Evolutionary conservation across 495 filamentous ascomycete species (phyloP), one percentile per base, ranked within the genome.

Genomic region (Sordaria brevicollis): DNA sequence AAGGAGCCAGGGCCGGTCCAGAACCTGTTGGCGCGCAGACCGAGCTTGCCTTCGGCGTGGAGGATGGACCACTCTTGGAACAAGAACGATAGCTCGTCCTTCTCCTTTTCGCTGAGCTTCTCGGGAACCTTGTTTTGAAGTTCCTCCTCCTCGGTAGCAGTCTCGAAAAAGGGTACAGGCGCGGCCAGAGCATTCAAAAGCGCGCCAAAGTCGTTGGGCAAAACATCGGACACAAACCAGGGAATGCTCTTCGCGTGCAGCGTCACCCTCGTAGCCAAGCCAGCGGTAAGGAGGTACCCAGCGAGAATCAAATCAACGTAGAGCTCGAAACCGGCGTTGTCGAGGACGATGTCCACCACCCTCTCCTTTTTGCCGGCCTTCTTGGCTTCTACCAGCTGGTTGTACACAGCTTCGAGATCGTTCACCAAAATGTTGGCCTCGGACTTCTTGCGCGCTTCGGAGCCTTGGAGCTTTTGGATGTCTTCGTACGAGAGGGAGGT

Each of bases 151-250:
- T 93, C 91, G 7, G 88, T 83, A 0, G 88, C 85, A 4, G 87
- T 89, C 65, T 86, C 82, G 78, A 93, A 97, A 82, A 97, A 97
- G 5, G 78, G 54, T 73, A 89, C 86, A 0, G 95, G 91, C 70
- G 88, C 83, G 5, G 88, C 85, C n/a, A 98, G 85, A 4, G 89
- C 90, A 66, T 85, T 87, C 25, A 98, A 86, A 5, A 99, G 85
- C 67, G 91, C 87, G 0, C 83, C 85, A 73, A 99, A 97, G 75
- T 99, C 95, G 31, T 80, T 84, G 0, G 93, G 92, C 11, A 96
- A 79, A 13, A 98, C 95, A 74, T 99, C 95, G 0, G 93, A 97
- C 62, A 99, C 95, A 73, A 98, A 99, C 95, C 95, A 99, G 0
- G 95, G 95, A 67, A 98, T 91, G 37, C 87, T 87, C 80, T 99